A percentile compares a stretch with the other conserved stretches of the same genome.
Conservation (phyloP, 1,284 basidiomycete species). For the Pseudozyma flocculosa region DNA sequence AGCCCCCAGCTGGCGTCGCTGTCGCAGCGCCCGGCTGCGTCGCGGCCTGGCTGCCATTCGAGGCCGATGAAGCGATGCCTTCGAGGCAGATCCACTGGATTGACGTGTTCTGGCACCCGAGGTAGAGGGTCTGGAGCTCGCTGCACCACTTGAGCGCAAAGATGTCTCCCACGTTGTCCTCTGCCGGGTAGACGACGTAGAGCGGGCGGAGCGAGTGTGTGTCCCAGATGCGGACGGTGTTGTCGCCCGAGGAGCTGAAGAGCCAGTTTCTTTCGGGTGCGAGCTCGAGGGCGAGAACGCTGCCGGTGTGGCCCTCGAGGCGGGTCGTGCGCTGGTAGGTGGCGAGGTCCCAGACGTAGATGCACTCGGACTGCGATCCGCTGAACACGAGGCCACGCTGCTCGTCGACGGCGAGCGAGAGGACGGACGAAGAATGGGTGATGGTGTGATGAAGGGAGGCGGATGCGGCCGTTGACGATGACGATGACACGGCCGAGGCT, state of each 20-base stretch:
- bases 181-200: constrained; percentile 78
- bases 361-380: constrained; percentile 39
- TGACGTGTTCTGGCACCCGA: constrained; percentile 81
- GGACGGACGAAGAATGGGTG: constrained; percentile 37
- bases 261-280: constrained; percentile 63
- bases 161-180: constrained; percentile 85
- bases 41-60: too few relatives aligned
- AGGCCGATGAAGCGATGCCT: constrained; percentile 7
- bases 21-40: background rate
- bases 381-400: constrained; percentile 32
- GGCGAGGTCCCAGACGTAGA: constrained; percentile 45
- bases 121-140: constrained; percentile 71
- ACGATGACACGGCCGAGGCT: background rate
- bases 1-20: background rate
- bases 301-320: constrained; percentile 73
- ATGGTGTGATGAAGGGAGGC: constrained; percentile 38
- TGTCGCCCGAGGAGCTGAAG: constrained; percentile 49
- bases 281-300: constrained; percentile 78
- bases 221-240: constrained; percentile 73
- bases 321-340: constrained; percentile 31
- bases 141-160: constrained; percentile 77
- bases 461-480: too few relatives aligned
- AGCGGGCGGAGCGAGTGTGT: constrained; percentile 71
- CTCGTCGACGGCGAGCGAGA: constrained; percentile 48
- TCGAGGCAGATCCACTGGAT: constrained; percentile 45